Evolutionary conservation across 2,329 filamentous ascomycete genomes (phyloP), one percentile per base, ranked within the genome.

Genomic region (Fonsecaea monophora): DNA sequence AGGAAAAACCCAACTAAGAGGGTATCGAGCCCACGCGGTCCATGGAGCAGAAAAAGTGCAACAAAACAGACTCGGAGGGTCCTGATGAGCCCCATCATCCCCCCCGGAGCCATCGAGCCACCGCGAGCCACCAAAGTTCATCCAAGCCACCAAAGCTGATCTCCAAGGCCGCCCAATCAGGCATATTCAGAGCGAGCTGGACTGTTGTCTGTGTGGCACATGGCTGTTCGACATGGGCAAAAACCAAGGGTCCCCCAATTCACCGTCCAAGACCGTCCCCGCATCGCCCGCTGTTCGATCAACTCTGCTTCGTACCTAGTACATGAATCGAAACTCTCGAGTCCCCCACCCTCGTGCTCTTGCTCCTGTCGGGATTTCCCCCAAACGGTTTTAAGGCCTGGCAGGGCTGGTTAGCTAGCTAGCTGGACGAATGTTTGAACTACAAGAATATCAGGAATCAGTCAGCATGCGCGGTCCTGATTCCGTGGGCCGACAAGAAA

Each of bases 401-500:
- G 18, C 42, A n/a, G 18, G 42, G 21, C 21, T 21, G 21, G 1
- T 21, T 21, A 21, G 21, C 21, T 21, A 21, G 21, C 21, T 21
- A 21, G 21, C 21, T 21, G 21, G 21, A 21, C 21, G 21, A 21
- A 21, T 21, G 21, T 21, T 21, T 1, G 21, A 21, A 21, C 21
- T 21, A 21, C 9, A 40, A 40, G 37, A 40, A 40, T 13, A 25
- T 5, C 9, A 12, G 42, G 42, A 6, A 62, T 62, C 48, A 34
- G 60, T 62, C 60, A 62, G 45, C 60, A 62, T n/a, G 6, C 8
- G 60, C 60, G 60, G 60, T 42, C 37, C 25, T 57, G 30, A 62
- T 62, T 62, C 60, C 60, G 60, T 56, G 32, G 37, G 21, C 21
- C 21, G 21, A 21, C 37, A 35, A n/a, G 21, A 40, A 61, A 32